These are phyloP conservation scores for sunflower (Helianthus annuus) DNA, from an alignment of 129 eudicot genomes.

Conservation along the genomic window HanXRQr2.0-SUNRISE NC_035435.2:135813540-135814039, in stretches of 20 bases:
- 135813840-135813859: background rate
- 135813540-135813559: slow-evolving; percentile 97
- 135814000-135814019: slow-evolving; percentile 81
- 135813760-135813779: slow-evolving; percentile 76
- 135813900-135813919: slow-evolving; percentile 79
- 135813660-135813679: background rate
- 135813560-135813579: slow-evolving; percentile 90
- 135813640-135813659: slow-evolving; percentile 19
- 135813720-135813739: slow-evolving; percentile 92
- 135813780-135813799: slow-evolving; percentile 86
- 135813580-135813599: slow-evolving; percentile 91
- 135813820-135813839: background rate
- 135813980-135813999: slow-evolving; percentile 77
- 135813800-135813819: slow-evolving; percentile 92
- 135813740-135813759: slow-evolving; percentile 88
- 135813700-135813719: slow-evolving; percentile 78
- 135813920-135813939: slow-evolving; percentile 95
- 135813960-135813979: slow-evolving; percentile 97
- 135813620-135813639: slow-evolving; percentile 82
- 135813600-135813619: slow-evolving; percentile 86
- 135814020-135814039: slow-evolving; percentile 74
- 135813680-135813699: slow-evolving; percentile 3
- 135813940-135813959: slow-evolving; percentile 87
- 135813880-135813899: background rate
- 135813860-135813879: background rate